Evolutionary conservation across 345 rosid species (phyloP).

Genomic region (Salix arbutifolia): DNA sequence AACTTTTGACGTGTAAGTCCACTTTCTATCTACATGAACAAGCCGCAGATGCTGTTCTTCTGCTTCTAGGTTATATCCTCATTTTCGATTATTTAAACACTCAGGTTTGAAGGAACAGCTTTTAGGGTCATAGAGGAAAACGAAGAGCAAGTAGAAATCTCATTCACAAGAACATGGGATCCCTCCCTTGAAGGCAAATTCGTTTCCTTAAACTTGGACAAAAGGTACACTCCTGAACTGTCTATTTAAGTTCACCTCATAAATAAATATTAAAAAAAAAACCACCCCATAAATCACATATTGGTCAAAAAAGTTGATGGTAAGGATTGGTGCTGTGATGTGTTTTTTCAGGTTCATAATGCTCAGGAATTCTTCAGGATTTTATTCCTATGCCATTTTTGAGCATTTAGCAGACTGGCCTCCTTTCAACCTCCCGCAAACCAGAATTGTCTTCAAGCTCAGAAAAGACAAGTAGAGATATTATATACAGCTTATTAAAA

Average conservation of each 20-base stretch:
- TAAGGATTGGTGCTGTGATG: background rate
- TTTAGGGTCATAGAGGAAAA: slow-evolving; percentile 20
- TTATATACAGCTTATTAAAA: background rate
- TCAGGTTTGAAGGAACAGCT: slow-evolving; percentile 23
- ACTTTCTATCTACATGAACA: background rate
- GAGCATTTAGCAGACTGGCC: slow-evolving; percentile 80
- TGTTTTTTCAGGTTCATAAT: slow-evolving; percentile 55
- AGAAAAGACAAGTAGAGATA: slow-evolving; percentile 59
- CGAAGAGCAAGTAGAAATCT: slow-evolving; percentile 25
- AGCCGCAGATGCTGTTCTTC: background rate
- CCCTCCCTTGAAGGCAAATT: slow-evolving; percentile 20
- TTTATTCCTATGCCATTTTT: slow-evolving; percentile 71
- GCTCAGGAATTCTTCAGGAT: slow-evolving; percentile 69
- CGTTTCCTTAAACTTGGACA: slow-evolving; percentile 22
- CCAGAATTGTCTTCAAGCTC: slow-evolving; percentile 73
- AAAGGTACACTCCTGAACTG: slow-evolving; percentile 6
- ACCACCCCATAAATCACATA: no score
- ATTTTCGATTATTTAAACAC: background rate
- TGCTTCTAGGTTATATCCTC: background rate
- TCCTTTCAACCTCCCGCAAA: slow-evolving; percentile 65
- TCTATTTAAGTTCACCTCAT: background rate
- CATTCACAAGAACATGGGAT: slow-evolving; percentile 28
- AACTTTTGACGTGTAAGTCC: slow-evolving; percentile 11
- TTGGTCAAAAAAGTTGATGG: no score
- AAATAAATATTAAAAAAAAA: no score